Conservation (phyloP, 257 asterid species). For the Scutellaria barbata region DNA sequence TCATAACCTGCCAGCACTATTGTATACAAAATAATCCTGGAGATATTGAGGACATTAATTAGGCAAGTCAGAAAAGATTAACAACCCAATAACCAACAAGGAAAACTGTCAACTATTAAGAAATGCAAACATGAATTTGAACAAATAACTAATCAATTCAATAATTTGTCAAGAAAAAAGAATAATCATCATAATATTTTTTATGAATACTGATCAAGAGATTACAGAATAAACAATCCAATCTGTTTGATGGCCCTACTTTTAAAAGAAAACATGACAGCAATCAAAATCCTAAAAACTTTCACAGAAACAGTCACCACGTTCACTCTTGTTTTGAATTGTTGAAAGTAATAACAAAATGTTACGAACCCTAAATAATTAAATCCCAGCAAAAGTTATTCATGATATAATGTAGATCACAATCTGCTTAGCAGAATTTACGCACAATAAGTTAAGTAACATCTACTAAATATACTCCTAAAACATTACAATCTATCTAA, state of each 20-base stretch:
- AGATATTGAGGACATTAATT: constrained; percentile 1
- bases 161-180: neutral
- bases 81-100: neutral
- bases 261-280: neutral
- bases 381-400: neutral
- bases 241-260: neutral
- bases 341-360: constrained; percentile 11
- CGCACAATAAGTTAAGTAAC: neutral
- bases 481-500: neutral
- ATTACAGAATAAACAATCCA: neutral
- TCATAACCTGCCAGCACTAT: constrained; percentile 77
- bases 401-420: neutral
- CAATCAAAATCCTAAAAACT: neutral
- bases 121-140: constrained; percentile 16
- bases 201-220: neutral
- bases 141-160: constrained; percentile 8
- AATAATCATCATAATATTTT: constrained; percentile 3
- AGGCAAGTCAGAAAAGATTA: constrained; percentile 26
- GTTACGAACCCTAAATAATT: neutral
- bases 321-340: constrained; percentile 7
- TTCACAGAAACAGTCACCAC: neutral
- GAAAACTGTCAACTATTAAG: constrained; percentile 7
- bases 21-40: constrained; percentile 82
- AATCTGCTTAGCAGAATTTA: neutral
- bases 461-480: neutral